These are phyloP conservation scores for Pythium aquatile DNA, from an alignment of 352 stramenopile genomes.

Conservation along the genomic window DNA sequence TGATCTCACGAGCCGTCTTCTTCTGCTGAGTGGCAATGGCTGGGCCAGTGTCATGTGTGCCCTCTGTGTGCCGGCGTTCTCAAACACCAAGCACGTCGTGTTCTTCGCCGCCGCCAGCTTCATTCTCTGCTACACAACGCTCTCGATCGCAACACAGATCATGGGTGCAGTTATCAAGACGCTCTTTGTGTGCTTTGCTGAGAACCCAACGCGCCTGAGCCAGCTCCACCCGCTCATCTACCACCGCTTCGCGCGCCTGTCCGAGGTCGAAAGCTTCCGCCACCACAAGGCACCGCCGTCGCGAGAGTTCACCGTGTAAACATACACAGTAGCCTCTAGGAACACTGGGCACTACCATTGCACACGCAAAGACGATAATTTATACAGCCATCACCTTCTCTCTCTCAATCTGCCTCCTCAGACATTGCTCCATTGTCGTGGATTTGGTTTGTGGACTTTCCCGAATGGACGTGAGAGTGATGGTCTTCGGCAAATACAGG, in stretches of 20 bases:
- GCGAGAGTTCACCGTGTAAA: constrained; percentile 8
- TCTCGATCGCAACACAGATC: constrained; percentile 74
- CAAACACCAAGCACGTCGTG: constrained; percentile 50
- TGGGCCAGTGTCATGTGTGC: constrained; percentile 80
- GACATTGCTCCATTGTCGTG: background rate
- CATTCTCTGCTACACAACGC: constrained; percentile 74
- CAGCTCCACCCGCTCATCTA: constrained; percentile 87
- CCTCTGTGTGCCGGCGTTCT: constrained; percentile 56
- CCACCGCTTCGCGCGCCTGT: constrained; percentile 79
- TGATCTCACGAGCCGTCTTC: constrained; percentile 75
- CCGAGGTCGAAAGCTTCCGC: constrained; percentile 84
- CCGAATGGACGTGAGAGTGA: constrained; percentile 13
- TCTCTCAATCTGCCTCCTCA: too few relatives aligned
- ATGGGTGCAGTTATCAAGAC: constrained; percentile 81
- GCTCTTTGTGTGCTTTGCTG: constrained; percentile 85
- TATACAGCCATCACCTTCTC: background rate
- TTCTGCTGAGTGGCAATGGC: constrained; percentile 71
- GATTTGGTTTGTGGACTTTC: background rate
- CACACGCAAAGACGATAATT: constrained; percentile 3
- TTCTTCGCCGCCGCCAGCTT: constrained; percentile 80
- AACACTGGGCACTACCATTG: background rate
- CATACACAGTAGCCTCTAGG: background rate
- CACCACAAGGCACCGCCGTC: constrained; percentile 53
- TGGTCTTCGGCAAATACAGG: constrained; percentile 18
- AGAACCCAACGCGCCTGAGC: constrained; percentile 73